Base-by-base conservation (phyloP, 148 eudicot species). In the Diospyros kaki region DNA sequence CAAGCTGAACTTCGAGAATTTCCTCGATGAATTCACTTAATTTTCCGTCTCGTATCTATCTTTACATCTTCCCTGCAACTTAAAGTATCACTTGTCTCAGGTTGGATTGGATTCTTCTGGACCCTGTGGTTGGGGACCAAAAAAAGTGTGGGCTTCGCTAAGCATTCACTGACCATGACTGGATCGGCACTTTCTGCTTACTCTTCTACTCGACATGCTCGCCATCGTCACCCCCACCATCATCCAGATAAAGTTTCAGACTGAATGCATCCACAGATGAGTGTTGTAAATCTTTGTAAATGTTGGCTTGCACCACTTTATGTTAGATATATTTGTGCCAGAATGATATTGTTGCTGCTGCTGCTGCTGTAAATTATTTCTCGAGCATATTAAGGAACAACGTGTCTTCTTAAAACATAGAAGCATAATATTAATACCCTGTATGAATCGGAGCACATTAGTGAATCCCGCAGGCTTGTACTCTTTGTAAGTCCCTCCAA, bases 41-140 rank as follows among this genome's bases (percentile, higher is more conserved):
- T 28, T 28, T 28, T 0, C 28, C 28, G 28, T 28, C 28, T 28
- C 28, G 28, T 28, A 28, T 28, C n/a, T 28, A 28, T 28, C 28
- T 28, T 28, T 28, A 28, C 28, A 28, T 28, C 4, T 39, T 56
- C 11, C 46, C 71, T 13, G 59, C 28, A 39, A 48, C 38, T 68
- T 59, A 63, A 13, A 50, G 6, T 9, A 40, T 46, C 54, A 48
- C 58, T 13, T 46, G 63, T 41, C 15, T 14, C 82, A 91, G 94
- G 94, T 64, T 91, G 97, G 93, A 78, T 88, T 51, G 97, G 93
- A 66, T 91, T 89, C 87, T 79, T 88, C 56, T 89, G 81, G 78
- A 83, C 74, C 28, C 64, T 89, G 28, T 91, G 92, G 94, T 63
- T 87, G 48, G 83, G 78, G 8, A 58, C 79, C 7, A 84, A 71